phyloP scores from a whole-genome alignment of 805 yeast genomes.

The Lachancea cidri region DNA sequence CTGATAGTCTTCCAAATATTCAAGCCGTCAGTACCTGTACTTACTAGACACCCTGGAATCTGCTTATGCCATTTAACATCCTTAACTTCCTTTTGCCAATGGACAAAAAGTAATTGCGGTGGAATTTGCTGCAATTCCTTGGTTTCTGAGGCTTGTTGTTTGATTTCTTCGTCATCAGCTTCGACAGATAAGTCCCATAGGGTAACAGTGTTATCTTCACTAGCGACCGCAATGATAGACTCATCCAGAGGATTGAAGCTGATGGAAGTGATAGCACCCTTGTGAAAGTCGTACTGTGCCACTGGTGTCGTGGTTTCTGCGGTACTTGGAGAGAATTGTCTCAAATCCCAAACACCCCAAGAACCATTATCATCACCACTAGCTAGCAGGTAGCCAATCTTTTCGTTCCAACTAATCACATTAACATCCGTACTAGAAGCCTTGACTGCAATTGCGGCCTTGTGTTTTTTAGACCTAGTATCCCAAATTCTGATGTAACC shows the following conservation, averaged over 20 bases:
- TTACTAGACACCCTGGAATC: constrained; percentile 90
- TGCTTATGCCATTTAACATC: constrained; percentile 98
- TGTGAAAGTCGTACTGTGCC: constrained; percentile 93
- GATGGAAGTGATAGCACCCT: constrained; percentile 86
- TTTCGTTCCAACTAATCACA: constrained; percentile 92
- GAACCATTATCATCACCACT: constrained; percentile 96
- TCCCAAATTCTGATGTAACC: constrained; percentile 95
- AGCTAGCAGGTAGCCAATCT: constrained; percentile 81
- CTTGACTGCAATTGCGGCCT: constrained; percentile 78
- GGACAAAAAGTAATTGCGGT: constrained; percentile 91
- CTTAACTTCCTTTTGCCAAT: constrained; percentile 97
- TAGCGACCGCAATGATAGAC: constrained; percentile 90
- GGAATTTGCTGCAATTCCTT: constrained; percentile 86
- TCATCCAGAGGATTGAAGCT: constrained; percentile 95
- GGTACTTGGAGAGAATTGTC: constrained; percentile 61
- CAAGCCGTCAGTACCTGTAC: constrained; percentile 94
- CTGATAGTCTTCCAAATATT: constrained; percentile 95
- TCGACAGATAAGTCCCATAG: constrained; percentile 98
- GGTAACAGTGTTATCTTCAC: constrained; percentile 95
- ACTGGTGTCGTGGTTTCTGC: constrained; percentile 59
- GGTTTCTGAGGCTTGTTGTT: constrained; percentile 72
- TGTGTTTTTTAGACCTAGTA: constrained; percentile 85
- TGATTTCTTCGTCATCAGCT: constrained; percentile 96
- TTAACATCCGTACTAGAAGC: constrained; percentile 85
- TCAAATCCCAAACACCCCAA: constrained; percentile 98